A percentile compares a stretch with the other conserved stretches of the same genome.
phyloP scores from a whole-genome alignment of 192 early-diverging fungal species.

The Chytriomyces sp. region DNA sequence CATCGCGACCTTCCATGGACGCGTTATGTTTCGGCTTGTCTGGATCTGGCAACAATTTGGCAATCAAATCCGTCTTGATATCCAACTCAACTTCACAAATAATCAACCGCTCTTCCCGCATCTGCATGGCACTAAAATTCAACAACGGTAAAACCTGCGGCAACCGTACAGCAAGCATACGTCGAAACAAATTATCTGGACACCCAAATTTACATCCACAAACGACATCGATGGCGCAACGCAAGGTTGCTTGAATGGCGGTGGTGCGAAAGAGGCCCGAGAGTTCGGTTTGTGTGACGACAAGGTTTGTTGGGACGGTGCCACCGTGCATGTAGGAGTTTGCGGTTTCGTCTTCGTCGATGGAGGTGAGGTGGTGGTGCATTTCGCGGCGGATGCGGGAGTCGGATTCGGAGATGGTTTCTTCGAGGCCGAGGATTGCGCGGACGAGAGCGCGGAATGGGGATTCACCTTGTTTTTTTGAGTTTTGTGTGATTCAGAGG shows the following conservation, averaged over 20 bases:
- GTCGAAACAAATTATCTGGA: background rate
- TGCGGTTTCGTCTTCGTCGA: background rate
- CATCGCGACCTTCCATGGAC: background rate
- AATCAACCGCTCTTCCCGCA: background rate
- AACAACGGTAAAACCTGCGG: background rate
- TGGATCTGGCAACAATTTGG: background rate
- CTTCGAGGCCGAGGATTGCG: background rate
- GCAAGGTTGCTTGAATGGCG: background rate
- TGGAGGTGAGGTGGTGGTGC: background rate
- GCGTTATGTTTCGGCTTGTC: background rate
- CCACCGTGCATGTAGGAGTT: background rate
- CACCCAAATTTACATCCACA: slow-evolving; percentile 11
- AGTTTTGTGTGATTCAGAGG: too few species aligned
- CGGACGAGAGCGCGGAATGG: background rate
- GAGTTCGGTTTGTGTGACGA: background rate
- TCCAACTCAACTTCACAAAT: slow-evolving; percentile 3
- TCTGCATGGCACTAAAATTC: background rate
- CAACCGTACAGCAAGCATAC: background rate
- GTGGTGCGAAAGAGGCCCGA: background rate
- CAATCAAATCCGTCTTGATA: background rate
- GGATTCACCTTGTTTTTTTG: too few species aligned
- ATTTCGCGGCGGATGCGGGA: background rate
- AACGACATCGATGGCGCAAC: background rate
- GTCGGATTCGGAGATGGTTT: background rate
- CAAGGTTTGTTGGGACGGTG: background rate